A percentile compares a stretch with the other conserved stretches of the same genome.
These are phyloP conservation scores for Fusarium euwallaceae DNA, from an alignment of 2,329 filamentous ascomycete species.

Conservation along the genomic window DNA sequence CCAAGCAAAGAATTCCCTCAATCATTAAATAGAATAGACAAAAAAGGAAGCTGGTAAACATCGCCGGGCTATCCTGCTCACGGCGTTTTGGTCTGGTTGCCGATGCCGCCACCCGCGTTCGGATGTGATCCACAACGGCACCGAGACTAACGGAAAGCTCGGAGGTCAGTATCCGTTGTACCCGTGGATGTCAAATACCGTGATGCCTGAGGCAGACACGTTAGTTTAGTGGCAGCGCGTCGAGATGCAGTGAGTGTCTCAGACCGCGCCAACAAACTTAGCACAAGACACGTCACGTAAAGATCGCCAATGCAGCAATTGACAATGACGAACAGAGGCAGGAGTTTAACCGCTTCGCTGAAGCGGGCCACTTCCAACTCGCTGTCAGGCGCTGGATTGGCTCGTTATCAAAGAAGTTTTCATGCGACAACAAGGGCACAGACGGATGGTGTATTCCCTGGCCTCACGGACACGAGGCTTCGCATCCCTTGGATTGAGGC, in stretches of 20 bases:
- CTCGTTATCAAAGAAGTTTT: constrained; percentile 13
- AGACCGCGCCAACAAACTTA: constrained; percentile 2
- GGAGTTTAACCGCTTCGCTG: constrained; percentile 14
- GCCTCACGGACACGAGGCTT: constrained; percentile 43
- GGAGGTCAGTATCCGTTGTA: neutral
- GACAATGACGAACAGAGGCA: constrained; percentile 25
- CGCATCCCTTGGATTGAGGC: constrained; percentile 49
- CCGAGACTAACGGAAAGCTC: neutral
- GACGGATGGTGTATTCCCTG: constrained; percentile 49
- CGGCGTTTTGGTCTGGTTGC: neutral
- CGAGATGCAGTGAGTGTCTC: neutral
- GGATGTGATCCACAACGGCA: neutral
- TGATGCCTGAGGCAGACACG: neutral
- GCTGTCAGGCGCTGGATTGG: neutral
- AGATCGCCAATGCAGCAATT: constrained; percentile 5
- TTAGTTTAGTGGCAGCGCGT: neutral
- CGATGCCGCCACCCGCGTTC: neutral
- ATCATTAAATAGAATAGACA: neutral
- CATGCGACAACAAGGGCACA: constrained; percentile 30
- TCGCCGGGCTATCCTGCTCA: neutral
- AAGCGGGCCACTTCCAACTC: neutral
- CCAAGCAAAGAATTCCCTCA: neutral
- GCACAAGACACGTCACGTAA: constrained; percentile 20
- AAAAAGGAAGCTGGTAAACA: neutral
- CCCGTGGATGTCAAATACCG: neutral